Base-by-base conservation (phyloP, 352 stramenopile species). In the Globisporangium splendens region DNA sequence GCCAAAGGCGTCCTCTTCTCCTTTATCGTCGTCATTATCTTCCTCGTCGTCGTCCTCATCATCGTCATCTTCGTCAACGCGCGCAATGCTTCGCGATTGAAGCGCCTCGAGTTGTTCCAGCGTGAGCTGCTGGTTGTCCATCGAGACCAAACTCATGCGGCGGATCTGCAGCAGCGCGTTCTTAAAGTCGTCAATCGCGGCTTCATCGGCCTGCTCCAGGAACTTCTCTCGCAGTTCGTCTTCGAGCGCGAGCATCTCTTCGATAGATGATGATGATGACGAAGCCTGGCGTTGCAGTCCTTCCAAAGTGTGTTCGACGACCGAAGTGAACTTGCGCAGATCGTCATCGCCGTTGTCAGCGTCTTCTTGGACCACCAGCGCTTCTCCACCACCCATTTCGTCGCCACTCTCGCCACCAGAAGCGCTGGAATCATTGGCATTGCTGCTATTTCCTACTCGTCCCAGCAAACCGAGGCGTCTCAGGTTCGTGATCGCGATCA, bases 171-270 rank as follows among this genome's bases (percentile, higher is more conserved):
- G 66, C 42, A 92, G 62, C n/a, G 82, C 79, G 21, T 31, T 61
- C 68, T 85, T 88, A 59, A 75, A 92, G 66, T 88, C 76, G 11
- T 90, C 80, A 47, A 92, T 88, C 17, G 77, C 59, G 1, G 42
- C 61, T 53, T 81, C 74, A 54, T 92, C 78, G 8, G 79, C 73
- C n/a, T 72, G 65, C 51, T 80, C 71, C 5, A 92, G 58, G 50
- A 92, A 89, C 46, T 77, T 75, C 53, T 83, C 66, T 4, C 79
- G 78, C 31, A 92, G 56, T 20, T 85, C 61, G 20, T 88, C 82
- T 61, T 92, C 79, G 12, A 92, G 58, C 10, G 75, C 77, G 20
- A 62, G 56, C 18, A 87, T 77, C 20, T 86, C 59, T 12, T 58
- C 48, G 18, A 33, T 65, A 8, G 46, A 56, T 20, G 8, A 59